Evolutionary conservation across 805 yeast species (phyloP).

Genomic region (Priceomyces melissophilus): DNA sequence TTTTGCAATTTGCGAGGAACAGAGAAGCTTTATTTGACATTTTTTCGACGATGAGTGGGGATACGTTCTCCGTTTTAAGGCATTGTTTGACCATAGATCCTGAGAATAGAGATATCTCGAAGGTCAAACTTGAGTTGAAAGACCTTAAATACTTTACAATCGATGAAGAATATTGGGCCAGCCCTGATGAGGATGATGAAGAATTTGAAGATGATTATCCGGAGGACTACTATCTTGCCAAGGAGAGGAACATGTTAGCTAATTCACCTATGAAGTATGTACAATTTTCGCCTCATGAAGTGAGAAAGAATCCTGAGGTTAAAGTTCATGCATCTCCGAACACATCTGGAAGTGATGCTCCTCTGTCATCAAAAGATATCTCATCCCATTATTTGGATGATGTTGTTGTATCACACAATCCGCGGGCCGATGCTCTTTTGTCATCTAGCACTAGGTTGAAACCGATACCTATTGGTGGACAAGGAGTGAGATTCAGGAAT

Average conservation of each 20-base stretch:
- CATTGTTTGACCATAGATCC: constrained; percentile 83
- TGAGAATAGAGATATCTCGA: constrained; percentile 64
- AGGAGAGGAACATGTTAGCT: constrained; percentile 6
- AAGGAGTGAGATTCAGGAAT: constrained; percentile 27
- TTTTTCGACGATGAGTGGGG: constrained; percentile 84
- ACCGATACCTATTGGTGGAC: constrained; percentile 40
- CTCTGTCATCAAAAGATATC: constrained; percentile 5
- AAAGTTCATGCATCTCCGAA: constrained; percentile 7
- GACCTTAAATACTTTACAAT: constrained; percentile 69
- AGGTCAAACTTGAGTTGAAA: constrained; percentile 58
- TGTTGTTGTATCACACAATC: constrained; percentile 30
- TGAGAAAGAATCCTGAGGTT: constrained; percentile 1
- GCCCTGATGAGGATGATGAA: constrained; percentile 47
- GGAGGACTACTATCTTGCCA: constrained; percentile 11
- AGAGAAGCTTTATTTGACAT: constrained; percentile 90
- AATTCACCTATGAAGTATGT: constrained; percentile 12
- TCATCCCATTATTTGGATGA: constrained; percentile 4
- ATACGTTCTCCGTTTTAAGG: constrained; percentile 80
- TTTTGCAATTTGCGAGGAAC: constrained; percentile 79
- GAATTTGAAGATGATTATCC: constrained; percentile 25
- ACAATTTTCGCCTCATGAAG: neutral
- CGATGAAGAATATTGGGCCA: constrained; percentile 59
- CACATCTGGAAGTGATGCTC: constrained; percentile 13
- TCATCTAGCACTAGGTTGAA: constrained; percentile 34
- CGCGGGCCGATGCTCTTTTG: constrained; percentile 42